Evolutionary conservation across 108 stramenopile genomes (phyloP).

Genomic region (Skeletonema grethae): DNA sequence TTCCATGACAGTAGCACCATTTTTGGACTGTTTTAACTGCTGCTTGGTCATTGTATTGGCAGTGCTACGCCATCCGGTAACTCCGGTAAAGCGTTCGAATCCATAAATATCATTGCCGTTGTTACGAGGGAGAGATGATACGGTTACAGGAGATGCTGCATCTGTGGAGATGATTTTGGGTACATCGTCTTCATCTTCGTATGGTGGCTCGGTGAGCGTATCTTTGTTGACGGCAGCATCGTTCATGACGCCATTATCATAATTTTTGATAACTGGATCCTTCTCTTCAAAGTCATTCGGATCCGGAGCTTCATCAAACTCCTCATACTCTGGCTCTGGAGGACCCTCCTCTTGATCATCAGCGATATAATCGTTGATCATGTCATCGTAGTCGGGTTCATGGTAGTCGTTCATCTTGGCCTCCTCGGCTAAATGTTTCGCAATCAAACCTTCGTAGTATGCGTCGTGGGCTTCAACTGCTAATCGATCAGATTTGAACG

Average conservation of each 20-base stretch:
- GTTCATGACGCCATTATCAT: slow-evolving; percentile 6
- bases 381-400: slow-evolving; percentile 55
- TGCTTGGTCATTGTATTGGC: neutral
- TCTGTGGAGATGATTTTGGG: slow-evolving; percentile 15
- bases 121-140: slow-evolving; percentile 1
- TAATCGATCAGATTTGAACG: too few relatives aligned
- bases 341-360: slow-evolving; percentile 50
- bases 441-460: neutral
- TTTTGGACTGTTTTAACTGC: neutral
- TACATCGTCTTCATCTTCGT: neutral
- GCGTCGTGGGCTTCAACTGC: neutral
- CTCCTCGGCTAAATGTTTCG: neutral
- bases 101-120: slow-evolving; percentile 18
- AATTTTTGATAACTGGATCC: neutral
- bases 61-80: slow-evolving; percentile 28
- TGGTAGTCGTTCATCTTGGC: slow-evolving; percentile 10
- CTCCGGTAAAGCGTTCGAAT: slow-evolving; percentile 43
- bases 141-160: neutral
- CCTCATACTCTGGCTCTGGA: slow-evolving; percentile 9
- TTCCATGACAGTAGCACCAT: slow-evolving; percentile 42
- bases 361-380: slow-evolving; percentile 61
- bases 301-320: slow-evolving; percentile 5
- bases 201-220: neutral
- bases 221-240: neutral
- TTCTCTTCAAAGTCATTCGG: slow-evolving; percentile 11